phyloP scores from a whole-genome alignment of 2,329 filamentous ascomycete species.

The Sporothrix schenckii region DNA sequence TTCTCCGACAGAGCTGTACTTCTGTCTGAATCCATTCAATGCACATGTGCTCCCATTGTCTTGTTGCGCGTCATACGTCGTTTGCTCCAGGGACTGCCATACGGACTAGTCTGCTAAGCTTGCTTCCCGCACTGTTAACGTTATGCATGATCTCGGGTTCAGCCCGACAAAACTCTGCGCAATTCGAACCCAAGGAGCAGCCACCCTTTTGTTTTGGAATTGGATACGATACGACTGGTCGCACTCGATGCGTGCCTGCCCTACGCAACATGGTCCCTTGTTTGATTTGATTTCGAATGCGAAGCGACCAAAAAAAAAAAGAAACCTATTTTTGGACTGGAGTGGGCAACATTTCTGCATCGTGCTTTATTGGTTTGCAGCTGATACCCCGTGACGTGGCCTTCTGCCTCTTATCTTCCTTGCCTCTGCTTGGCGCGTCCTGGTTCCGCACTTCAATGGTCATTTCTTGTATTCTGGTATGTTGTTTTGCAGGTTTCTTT shows the following conservation, averaged over 20 bases:
- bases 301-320: background rate
- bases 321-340: background rate
- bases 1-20: background rate
- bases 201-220: background rate
- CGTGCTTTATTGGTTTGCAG: background rate
- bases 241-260: background rate
- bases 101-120: background rate
- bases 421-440: background rate
- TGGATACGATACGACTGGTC: background rate
- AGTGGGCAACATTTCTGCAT: background rate
- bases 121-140: background rate
- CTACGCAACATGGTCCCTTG: background rate
- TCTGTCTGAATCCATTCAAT: background rate
- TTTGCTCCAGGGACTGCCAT: background rate
- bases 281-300: background rate
- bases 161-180: background rate
- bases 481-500: background rate
- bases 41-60: background rate
- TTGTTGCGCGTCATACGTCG: background rate
- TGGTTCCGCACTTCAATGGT: background rate
- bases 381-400: background rate
- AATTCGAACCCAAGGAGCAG: background rate
- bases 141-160: background rate
- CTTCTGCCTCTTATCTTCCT: background rate
- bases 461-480: background rate